A percentile compares a stretch with the other conserved stretches of the same genome.
These are phyloP conservation scores for Penicillium waksmanii DNA, from an alignment of 495 filamentous ascomycete genomes.

Conservation along the genomic window DNA sequence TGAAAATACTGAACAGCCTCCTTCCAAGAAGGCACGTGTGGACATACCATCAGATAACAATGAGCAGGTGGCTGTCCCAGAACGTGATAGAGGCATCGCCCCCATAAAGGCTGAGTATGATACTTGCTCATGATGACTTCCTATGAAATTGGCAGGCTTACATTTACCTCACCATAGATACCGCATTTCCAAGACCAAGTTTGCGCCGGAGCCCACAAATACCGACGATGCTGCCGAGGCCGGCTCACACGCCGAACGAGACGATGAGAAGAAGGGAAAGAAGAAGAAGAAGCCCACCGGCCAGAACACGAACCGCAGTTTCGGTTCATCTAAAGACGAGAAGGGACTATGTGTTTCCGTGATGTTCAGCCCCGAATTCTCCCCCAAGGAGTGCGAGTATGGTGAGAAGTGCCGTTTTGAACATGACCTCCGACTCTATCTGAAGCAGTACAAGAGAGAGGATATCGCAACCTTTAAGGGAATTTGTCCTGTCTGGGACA, in stretches of 20 bases:
- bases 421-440: slow-evolving; percentile 83
- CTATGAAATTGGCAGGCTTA: background rate
- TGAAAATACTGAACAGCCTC: slow-evolving; percentile 45
- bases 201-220: slow-evolving; percentile 24
- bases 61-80: slow-evolving; percentile 31
- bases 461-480: slow-evolving; percentile 76
- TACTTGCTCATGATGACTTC: background rate
- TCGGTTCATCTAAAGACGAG: slow-evolving; percentile 77
- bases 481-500: slow-evolving; percentile 79
- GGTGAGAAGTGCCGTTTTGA: slow-evolving; percentile 76
- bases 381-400: slow-evolving; percentile 69
- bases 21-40: slow-evolving; percentile 63
- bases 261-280: slow-evolving; percentile 40
- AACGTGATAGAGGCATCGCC: slow-evolving; percentile 67
- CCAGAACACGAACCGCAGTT: slow-evolving; percentile 86
- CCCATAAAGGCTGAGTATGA: slow-evolving; percentile 83
- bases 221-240: slow-evolving; percentile 74
- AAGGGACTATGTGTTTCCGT: slow-evolving; percentile 77
- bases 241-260: slow-evolving; percentile 47
- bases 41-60: slow-evolving; percentile 38
- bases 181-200: slow-evolving; percentile 46
- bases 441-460: slow-evolving; percentile 77
- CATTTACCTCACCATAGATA: slow-evolving; percentile 50
- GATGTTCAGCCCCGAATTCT: slow-evolving; percentile 71
- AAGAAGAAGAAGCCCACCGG: slow-evolving; percentile 73